phyloP scores from a whole-genome alignment of 2,329 filamentous ascomycete genomes.

The Talaromyces rugulosus region DNA sequence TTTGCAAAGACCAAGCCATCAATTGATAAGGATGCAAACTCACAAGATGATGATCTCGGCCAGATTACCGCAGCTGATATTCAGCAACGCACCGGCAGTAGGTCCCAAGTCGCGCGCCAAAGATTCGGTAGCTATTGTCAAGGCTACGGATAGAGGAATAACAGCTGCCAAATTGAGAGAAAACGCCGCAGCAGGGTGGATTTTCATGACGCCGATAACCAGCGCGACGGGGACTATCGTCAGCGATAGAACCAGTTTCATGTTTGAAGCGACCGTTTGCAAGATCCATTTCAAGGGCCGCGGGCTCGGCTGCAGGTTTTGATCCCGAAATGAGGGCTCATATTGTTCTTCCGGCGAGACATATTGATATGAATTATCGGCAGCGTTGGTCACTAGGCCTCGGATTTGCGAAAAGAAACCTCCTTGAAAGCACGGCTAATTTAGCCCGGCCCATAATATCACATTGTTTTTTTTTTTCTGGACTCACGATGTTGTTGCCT shows the following conservation, averaged over 20 bases:
- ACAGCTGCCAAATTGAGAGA: constrained; percentile 69
- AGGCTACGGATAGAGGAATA: constrained; percentile 64
- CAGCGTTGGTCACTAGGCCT: not conserved
- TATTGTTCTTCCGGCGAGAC: not conserved
- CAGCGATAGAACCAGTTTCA: not conserved
- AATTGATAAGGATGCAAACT: constrained; percentile 1
- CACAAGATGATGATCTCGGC: constrained; percentile 70
- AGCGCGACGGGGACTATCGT: not conserved
- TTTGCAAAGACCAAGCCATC: not conserved
- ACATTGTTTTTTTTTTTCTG: not conserved
- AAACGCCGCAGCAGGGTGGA: constrained; percentile 27
- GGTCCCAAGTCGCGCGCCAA: constrained; percentile 67
- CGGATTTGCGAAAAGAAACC: not conserved
- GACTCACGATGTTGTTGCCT: not conserved
- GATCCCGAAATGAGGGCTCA: not conserved
- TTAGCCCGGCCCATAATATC: not conserved
- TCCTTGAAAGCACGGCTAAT: not conserved
- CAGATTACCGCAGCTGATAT: constrained; percentile 72
- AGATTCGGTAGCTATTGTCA: constrained; percentile 67
- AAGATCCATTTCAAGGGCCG: not conserved
- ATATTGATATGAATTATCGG: not conserved
- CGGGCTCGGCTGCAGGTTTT: not conserved
- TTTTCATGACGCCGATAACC: not conserved
- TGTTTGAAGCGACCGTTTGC: not conserved
- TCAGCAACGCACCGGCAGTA: constrained; percentile 64